Evolutionary conservation across 163 green algal genomes (phyloP).

Genomic region (Scenedesmus sp.): DNA sequence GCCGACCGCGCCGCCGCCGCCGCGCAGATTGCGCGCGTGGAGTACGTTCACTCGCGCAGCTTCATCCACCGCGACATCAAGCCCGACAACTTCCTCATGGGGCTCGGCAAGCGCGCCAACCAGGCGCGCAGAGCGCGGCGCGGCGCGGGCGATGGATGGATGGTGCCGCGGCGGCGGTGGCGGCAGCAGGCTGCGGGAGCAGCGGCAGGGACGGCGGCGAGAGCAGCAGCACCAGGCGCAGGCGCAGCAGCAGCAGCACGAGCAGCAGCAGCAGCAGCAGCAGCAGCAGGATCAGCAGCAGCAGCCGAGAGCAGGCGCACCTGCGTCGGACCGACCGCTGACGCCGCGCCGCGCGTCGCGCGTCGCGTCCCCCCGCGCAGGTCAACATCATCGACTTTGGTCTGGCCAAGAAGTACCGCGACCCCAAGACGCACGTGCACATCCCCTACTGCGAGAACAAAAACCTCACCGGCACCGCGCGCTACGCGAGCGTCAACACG

Average conservation of each 20-base stretch:
- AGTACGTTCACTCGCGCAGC: constrained; percentile 97
- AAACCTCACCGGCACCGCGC: constrained; percentile 93
- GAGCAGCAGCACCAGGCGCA: neutral
- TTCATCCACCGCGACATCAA: constrained; percentile 99
- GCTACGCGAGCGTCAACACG: constrained; percentile 99
- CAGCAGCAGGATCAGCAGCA: neutral
- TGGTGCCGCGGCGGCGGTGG: no score
- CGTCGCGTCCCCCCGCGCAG: no score
- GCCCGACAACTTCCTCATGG: constrained; percentile 99
- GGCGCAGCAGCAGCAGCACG: neutral
- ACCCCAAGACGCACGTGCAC: constrained; percentile 98
- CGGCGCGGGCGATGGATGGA: no score
- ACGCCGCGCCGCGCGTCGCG: no score
- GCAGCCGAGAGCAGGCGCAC: neutral
- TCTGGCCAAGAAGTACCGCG: constrained; percentile 99
- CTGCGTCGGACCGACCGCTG: no score
- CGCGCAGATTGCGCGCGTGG: constrained; percentile 91
- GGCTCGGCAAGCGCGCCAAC: constrained; percentile 93
- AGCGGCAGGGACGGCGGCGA: neutral
- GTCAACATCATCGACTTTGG: constrained; percentile 99
- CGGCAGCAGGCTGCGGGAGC: neutral
- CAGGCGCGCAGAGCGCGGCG: constrained; percentile 55
- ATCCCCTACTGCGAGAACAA: constrained; percentile 99
- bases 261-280: neutral
- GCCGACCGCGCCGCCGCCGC: neutral